A percentile compares a stretch with the other conserved stretches of the same genome.
phyloP scores from a whole-genome alignment of 2,329 filamentous ascomycete genomes.

The Trichoderma brevicompactum region DNA sequence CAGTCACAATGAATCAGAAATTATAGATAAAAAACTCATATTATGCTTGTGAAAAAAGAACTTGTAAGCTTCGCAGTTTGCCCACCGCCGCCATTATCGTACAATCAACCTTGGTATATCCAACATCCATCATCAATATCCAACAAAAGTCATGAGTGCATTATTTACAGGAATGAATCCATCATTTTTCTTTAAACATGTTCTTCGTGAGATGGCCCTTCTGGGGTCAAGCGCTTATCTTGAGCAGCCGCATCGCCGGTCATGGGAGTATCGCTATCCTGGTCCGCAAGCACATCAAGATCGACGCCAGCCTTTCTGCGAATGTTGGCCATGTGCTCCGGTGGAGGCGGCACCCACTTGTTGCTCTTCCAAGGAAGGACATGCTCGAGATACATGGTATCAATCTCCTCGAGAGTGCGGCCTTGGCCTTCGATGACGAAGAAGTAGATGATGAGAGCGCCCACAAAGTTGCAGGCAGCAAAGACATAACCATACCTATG shows the following conservation, averaged over 20 bases:
- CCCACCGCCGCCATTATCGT: conserved; percentile 12
- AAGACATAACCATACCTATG: conserved; percentile 69
- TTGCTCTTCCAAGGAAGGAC: conserved; percentile 67
- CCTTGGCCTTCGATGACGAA: conserved; percentile 77
- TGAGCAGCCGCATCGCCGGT: background rate
- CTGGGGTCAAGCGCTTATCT: background rate
- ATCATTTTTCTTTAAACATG: conserved; percentile 14
- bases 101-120: conserved; percentile 24
- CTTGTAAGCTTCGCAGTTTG: background rate
- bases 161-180: conserved; percentile 9
- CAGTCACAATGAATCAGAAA: no score
- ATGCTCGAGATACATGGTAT: conserved; percentile 72
- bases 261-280: conserved; percentile 12
- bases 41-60: background rate
- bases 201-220: conserved; percentile 25
- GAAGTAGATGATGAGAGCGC: conserved; percentile 71
- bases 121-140: conserved; percentile 5
- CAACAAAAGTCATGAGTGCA: conserved; percentile 9
- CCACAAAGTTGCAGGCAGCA: conserved; percentile 70
- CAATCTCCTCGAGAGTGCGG: conserved; percentile 76
- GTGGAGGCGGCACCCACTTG: conserved; percentile 54
- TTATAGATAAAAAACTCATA: background rate
- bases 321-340: conserved; percentile 50
- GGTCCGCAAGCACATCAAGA: conserved; percentile 36
- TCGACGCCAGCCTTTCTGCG: conserved; percentile 49